A percentile compares a stretch with the other conserved stretches of the same genome.
These are phyloP conservation scores for Tylopilus subfusipes DNA, from an alignment of 768 basidiomycete genomes.

Conservation along the genomic window DNA sequence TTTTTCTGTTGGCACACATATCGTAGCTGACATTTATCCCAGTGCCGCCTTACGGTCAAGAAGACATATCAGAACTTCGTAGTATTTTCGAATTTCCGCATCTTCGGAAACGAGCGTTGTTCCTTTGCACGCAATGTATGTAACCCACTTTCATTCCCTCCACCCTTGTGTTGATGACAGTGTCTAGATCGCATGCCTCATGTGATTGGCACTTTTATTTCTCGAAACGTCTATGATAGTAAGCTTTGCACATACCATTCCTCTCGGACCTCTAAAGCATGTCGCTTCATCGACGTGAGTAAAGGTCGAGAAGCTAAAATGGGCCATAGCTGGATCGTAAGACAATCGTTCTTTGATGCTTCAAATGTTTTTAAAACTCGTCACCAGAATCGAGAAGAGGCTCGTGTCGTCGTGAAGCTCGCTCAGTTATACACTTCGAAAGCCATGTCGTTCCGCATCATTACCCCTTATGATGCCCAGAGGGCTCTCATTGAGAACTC, in stretches of 20 bases:
- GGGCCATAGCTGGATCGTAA: constrained; percentile 37
- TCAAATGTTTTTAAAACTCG: constrained; percentile 3
- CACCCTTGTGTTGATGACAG: not conserved
- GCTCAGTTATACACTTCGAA: constrained; percentile 47
- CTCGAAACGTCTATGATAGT: constrained; percentile 55
- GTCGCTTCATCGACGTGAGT: constrained; percentile 38
- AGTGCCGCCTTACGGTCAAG: constrained; percentile 81
- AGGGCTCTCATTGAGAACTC: constrained; percentile 50
- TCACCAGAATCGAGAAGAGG: constrained; percentile 58
- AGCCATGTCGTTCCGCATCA: constrained; percentile 52
- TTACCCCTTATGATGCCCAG: constrained; percentile 80
- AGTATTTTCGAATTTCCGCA: constrained; percentile 75
- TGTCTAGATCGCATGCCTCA: constrained; percentile 76
- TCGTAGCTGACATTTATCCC: not conserved
- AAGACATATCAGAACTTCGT: constrained; percentile 57
- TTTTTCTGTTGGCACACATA: not conserved
- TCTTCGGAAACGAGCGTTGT: constrained; percentile 43
- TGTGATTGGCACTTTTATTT: constrained; percentile 69
- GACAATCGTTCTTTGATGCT: not conserved
- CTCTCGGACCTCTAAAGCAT: constrained; percentile 32
- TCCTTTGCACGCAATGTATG: constrained; percentile 75
- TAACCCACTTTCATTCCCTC: not conserved
- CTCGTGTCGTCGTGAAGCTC: constrained; percentile 48
- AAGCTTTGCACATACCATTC: constrained; percentile 57
- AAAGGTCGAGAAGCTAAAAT: constrained; percentile 28